A percentile compares a stretch with the other conserved stretches of the same genome.
These are phyloP conservation scores for Lagerstroemia speciosa DNA, from an alignment of 345 rosid species.

Conservation along the genomic window DNA sequence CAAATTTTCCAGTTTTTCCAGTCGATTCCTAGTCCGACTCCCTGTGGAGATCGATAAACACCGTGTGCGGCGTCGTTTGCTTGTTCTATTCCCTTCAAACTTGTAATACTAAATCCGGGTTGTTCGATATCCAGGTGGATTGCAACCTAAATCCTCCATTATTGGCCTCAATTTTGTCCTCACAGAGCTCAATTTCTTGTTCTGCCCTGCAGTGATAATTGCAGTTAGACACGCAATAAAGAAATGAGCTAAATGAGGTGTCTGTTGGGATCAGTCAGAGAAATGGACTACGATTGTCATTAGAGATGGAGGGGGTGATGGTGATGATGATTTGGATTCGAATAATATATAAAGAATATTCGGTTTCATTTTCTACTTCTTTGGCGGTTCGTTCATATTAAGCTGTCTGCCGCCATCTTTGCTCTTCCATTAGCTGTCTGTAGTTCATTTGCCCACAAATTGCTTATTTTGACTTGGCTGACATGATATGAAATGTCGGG, in stretches of 20 bases:
- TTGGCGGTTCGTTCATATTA: conserved; percentile 9
- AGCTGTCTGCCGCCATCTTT: conserved; percentile 5
- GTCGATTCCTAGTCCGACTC: not conserved
- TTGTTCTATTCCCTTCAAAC: not conserved
- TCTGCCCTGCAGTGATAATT: not conserved
- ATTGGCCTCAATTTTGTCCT: not conserved
- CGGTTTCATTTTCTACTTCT: not conserved
- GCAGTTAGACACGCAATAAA: not conserved
- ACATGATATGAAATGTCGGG: not conserved
- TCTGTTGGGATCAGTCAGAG: not conserved
- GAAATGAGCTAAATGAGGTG: conserved; percentile 1
- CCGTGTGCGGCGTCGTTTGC: not conserved
- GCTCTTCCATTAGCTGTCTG: not conserved
- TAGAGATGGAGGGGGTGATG: not conserved
- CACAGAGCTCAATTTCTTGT: not conserved
- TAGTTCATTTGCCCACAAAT: conserved; percentile 1
- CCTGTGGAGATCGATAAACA: not conserved
- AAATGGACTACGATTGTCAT: not conserved
- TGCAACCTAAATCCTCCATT: not conserved
- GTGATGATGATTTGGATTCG: conserved; percentile 4
- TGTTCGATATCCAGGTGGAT: not conserved
- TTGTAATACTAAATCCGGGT: not conserved
- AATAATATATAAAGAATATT: conserved; percentile 10
- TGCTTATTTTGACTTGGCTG: not conserved
- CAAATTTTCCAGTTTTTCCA: not conserved